Conservation (phyloP, 768 basidiomycete species). For the Paxillus involutus region DNA sequence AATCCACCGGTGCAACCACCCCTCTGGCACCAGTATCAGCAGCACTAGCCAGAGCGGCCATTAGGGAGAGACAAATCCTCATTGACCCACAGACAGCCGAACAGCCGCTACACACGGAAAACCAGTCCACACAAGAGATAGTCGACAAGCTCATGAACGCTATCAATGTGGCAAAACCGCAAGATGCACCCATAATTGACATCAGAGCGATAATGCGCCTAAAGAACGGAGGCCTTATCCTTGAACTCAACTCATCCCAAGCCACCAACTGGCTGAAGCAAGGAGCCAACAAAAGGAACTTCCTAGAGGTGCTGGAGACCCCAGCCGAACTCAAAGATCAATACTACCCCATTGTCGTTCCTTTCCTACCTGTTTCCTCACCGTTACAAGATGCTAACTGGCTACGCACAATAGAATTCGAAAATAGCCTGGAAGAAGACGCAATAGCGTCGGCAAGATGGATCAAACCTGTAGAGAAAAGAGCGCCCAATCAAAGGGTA, state of each 20-base stretch:
- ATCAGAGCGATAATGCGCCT: background rate
- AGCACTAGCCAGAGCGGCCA: background rate
- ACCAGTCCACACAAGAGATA: too few relatives aligned
- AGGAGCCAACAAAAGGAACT: background rate
- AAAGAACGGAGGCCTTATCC: background rate
- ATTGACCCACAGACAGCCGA: background rate
- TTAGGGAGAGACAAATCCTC: background rate
- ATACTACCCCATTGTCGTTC: background rate
- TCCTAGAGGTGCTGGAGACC: background rate
- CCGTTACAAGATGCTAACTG: background rate
- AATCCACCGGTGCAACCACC: too few relatives aligned
- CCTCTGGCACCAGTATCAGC: background rate
- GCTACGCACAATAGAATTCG: background rate
- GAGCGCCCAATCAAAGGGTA: background rate
- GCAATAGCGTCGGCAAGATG: background rate
- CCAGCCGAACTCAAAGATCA: background rate
- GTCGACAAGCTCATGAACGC: background rate
- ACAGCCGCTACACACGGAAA: background rate
- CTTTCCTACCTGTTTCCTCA: background rate
- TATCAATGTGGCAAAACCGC: background rate
- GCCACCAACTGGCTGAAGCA: rapidly evolving
- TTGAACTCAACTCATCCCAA: background rate
- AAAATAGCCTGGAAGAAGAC: background rate
- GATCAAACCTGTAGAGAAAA: background rate
- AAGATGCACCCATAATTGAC: background rate